These are phyloP conservation scores for Diutina siamensis DNA, from an alignment of 1,139 yeast genomes.

Conservation along the genomic window DNA sequence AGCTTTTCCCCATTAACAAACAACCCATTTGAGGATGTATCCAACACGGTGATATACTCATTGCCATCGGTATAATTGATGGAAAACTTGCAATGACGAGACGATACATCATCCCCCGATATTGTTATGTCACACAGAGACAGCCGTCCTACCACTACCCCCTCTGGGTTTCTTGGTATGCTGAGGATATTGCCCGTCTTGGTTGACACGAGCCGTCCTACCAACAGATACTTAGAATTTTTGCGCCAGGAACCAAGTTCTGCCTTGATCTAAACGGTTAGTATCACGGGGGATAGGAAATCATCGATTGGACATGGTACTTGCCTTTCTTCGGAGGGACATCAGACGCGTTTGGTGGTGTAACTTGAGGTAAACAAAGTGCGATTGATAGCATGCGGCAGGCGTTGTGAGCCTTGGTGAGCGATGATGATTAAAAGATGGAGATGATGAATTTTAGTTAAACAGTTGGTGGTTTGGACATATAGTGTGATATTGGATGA, in stretches of 20 bases:
- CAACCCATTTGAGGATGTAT: slow-evolving; percentile 58
- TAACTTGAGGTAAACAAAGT: not conserved
- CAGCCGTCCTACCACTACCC: slow-evolving; percentile 45
- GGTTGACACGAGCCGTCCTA: slow-evolving; percentile 23
- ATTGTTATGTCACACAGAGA: slow-evolving; percentile 48
- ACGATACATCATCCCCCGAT: slow-evolving; percentile 51
- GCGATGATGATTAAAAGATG: too few species aligned
- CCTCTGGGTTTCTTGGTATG: slow-evolving; percentile 24
- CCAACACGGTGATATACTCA: slow-evolving; percentile 40
- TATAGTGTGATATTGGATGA: too few species aligned
- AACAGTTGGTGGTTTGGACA: too few species aligned
- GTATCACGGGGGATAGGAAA: not conserved
- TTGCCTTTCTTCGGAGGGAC: slow-evolving; percentile 4
- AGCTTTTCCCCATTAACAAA: slow-evolving; percentile 41
- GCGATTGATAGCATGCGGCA: too few species aligned
- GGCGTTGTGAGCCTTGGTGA: too few species aligned
- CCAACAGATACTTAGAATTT: slow-evolving; percentile 1
- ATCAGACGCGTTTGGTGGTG: not conserved
- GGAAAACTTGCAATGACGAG: slow-evolving; percentile 48
- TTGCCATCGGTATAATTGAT: slow-evolving; percentile 24
- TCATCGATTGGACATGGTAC: not conserved
- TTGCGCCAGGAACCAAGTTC: slow-evolving; percentile 3
- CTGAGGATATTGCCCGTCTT: slow-evolving; percentile 21
- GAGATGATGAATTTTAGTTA: too few species aligned
- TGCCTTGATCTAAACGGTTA: not conserved